Base-by-base conservation (phyloP, 2,329 filamentous ascomycete genomes). In the Diaporthe citriasiana region DNA sequence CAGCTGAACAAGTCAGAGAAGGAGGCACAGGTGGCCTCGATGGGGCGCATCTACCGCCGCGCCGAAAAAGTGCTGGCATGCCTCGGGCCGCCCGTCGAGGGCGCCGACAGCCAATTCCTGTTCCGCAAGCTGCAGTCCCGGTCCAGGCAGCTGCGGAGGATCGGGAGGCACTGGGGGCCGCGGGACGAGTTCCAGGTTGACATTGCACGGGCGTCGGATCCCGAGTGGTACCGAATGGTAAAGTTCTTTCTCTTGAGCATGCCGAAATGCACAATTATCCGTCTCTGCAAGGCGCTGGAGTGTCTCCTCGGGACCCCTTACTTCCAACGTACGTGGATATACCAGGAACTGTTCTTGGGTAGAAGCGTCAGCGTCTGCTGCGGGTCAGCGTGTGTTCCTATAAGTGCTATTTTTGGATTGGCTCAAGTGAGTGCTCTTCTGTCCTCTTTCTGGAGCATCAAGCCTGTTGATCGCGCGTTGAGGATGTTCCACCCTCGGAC, bases 281-380 rank as follows among this genome's bases (percentile, higher is more conserved):
- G 55, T 8, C 33, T 57, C 22, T 57, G 55, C 22, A 57, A 0
- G 10, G 55, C 55, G 0, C 55, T 57, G 3, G 55, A 57, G 55
- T n/a, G 19, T 15, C 55, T 57, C 7, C 22, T 57, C 22, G 33
- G 19, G 55, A 38, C 55, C 22, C 6, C 30, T 15, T 57, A 57
- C 33, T 57, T 57, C 10, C 27, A n/a, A n/a, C 33, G 55, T 3
- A 57, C 55, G 19, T 57, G 55, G 55, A 57, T 57, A 35, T 57
- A 9, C 6, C 55, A 57, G 33, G 55, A 57, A 15, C 4, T 57
- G 10, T 57, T 57, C 22, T 38, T 57, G 55, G 55, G 55, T 4
- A 57, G 12, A 25, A 25, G 22, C 6, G 55, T 57, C 55, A 38
- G 9, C 55, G 30, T 57, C 15, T 25, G 33, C 33, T 57, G 55